Percentiles rank a stretch among this genome's conserved stretches.
These are phyloP conservation scores for Podila epigama DNA, from an alignment of 192 early-diverging fungal genomes.

Conservation along the genomic window DNA sequence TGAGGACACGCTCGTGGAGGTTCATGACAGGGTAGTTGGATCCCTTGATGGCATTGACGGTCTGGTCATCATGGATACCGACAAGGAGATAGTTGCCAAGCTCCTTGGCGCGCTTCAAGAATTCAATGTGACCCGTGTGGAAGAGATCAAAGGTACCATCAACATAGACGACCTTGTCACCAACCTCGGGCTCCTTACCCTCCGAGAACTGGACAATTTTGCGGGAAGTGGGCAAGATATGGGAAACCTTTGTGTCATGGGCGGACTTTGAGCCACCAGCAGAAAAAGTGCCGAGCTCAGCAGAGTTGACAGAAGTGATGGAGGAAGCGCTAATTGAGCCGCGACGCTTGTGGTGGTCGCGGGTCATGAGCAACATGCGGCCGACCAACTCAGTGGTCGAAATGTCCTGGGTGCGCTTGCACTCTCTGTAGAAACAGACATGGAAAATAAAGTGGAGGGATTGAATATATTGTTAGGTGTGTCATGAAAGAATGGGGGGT, in stretches of 20 bases:
- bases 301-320: conserved; percentile 62
- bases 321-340: conserved; percentile 51
- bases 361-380: conserved; percentile 92
- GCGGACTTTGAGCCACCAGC: conserved; percentile 52
- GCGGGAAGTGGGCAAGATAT: conserved; percentile 88
- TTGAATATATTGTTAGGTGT: not conserved
- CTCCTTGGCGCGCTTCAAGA: conserved; percentile 84
- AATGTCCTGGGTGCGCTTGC: conserved; percentile 94
- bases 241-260: conserved; percentile 72
- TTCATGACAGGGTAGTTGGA: conserved; percentile 95
- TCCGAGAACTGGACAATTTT: conserved; percentile 92
- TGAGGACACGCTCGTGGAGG: conserved; percentile 91
- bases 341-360: conserved; percentile 84
- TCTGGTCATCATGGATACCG: conserved; percentile 92
- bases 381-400: conserved; percentile 98
- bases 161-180: conserved; percentile 90
- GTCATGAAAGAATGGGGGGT: not conserved
- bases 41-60: conserved; percentile 87
- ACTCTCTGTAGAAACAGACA: conserved; percentile 63
- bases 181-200: conserved; percentile 74
- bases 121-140: conserved; percentile 95
- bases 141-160: conserved; percentile 98
- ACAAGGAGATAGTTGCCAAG: conserved; percentile 92
- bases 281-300: conserved; percentile 67
- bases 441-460: not conserved